Conservation (phyloP, 2,329 filamentous ascomycete genomes). For the Penicillium sp. region DNA sequence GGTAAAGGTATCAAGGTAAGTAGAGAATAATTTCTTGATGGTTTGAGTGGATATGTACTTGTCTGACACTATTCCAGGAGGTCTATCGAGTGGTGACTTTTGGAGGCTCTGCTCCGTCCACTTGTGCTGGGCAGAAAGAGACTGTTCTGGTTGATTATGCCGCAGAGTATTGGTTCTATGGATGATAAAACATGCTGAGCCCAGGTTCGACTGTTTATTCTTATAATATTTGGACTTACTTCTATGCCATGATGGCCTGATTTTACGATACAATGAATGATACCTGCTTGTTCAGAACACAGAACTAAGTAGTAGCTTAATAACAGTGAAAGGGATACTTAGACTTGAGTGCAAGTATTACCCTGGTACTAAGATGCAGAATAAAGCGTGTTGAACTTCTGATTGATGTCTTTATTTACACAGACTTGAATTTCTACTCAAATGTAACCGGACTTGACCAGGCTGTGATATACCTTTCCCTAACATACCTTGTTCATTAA, state of each 20-base stretch:
- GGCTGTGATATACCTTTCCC: no score
- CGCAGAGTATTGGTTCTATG: constrained; percentile 54
- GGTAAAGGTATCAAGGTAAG: constrained; percentile 42
- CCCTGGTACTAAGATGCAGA: background rate
- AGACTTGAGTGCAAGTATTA: background rate
- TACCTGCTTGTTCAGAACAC: background rate
- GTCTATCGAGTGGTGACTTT: constrained; percentile 51
- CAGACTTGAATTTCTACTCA: no score
- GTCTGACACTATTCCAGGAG: constrained; percentile 38
- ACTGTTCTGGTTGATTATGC: constrained; percentile 47
- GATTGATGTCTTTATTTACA: no score
- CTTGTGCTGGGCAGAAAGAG: constrained; percentile 40
- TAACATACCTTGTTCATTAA: no score
- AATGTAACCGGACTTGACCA: no score
- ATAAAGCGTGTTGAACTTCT: background rate
- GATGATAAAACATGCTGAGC: constrained; percentile 22
- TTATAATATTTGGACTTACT: no score
- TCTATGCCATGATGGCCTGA: background rate
- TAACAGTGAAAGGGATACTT: background rate
- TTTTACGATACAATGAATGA: background rate
- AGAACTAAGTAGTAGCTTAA: background rate
- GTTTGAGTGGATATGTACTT: background rate
- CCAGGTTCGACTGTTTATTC: background rate
- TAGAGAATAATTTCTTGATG: background rate
- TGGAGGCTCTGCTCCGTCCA: constrained; percentile 42